A percentile compares a stretch with the other conserved stretches of the same genome.
These are phyloP conservation scores for Pneumocystis sp. DNA, from an alignment of 1,139 yeast genomes.

Conservation along the genomic window DNA sequence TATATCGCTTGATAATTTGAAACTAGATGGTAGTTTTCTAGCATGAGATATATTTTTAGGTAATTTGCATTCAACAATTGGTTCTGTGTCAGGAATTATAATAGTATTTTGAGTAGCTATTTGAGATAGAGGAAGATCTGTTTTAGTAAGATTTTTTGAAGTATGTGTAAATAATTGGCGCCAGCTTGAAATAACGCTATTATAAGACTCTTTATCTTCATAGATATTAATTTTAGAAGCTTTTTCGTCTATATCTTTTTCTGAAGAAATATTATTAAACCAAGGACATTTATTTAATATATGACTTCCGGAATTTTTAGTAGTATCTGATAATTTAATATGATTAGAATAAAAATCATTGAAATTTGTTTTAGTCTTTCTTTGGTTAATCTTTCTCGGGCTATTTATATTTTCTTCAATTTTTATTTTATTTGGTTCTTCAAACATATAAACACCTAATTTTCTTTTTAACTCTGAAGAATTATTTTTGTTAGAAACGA, in stretches of 20 bases:
- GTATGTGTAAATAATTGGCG: not conserved
- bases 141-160: not conserved
- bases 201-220: not conserved
- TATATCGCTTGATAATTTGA: not conserved
- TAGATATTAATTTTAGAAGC: not conserved
- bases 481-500: not conserved
- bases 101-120: not conserved
- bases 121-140: not conserved
- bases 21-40: not conserved
- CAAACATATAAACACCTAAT: not conserved
- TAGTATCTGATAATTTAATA: not conserved
- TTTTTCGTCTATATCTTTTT: not conserved
- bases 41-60: not conserved
- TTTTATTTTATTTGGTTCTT: not conserved
- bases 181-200: not conserved
- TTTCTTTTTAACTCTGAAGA: not conserved
- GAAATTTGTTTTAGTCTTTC: not conserved
- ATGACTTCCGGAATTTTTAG: not conserved
- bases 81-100: not conserved
- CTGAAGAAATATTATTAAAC: not conserved
- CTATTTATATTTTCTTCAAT: not conserved
- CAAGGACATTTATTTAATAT: not conserved
- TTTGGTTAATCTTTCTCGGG: not conserved
- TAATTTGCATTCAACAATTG: not conserved
- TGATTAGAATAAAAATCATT: not conserved